A percentile compares a stretch with the other conserved stretches of the same genome.
Evolutionary conservation across 805 yeast species (phyloP).

Genomic region (Tanozyma kutaoensis): DNA sequence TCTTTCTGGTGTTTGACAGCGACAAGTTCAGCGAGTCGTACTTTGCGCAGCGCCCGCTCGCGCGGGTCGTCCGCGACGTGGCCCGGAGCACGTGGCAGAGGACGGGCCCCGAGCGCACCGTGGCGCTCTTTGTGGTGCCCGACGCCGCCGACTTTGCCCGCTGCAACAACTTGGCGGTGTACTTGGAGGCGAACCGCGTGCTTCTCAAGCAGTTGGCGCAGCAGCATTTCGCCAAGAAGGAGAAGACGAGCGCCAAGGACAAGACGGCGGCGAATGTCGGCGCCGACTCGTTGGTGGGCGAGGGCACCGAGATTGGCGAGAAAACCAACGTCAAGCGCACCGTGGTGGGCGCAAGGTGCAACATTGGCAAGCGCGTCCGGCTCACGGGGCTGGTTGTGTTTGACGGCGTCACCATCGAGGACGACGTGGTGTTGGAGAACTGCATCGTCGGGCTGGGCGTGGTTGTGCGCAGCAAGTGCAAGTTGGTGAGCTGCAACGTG

Average conservation of each 20-base stretch:
- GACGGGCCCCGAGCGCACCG: slow-evolving; percentile 37
- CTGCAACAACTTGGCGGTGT: slow-evolving; percentile 65
- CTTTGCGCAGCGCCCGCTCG: slow-evolving; percentile 35
- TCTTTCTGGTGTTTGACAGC: slow-evolving; percentile 36
- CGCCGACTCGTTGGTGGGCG: slow-evolving; percentile 72
- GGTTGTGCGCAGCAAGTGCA: slow-evolving; percentile 47
- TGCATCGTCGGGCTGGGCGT: slow-evolving; percentile 71
- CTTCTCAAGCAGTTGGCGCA: slow-evolving; percentile 55
- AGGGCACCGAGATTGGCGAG: slow-evolving; percentile 57
- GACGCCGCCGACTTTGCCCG: slow-evolving; percentile 59
- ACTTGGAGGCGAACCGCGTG: slow-evolving; percentile 80
- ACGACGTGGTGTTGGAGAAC: slow-evolving; percentile 73
- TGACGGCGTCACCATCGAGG: slow-evolving; percentile 60
- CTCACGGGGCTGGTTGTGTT: slow-evolving; percentile 76
- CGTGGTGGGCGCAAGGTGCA: slow-evolving; percentile 63
- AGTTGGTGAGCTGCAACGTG: slow-evolving; percentile 69
- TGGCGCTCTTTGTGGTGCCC: slow-evolving; percentile 64
- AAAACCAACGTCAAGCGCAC: slow-evolving; percentile 78
- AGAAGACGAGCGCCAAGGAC: slow-evolving; percentile 21
- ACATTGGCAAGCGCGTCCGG: slow-evolving; percentile 75
- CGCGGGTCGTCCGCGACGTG: slow-evolving; percentile 68
- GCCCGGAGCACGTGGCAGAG: slow-evolving; percentile 92
- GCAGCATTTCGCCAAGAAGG: slow-evolving; percentile 10
- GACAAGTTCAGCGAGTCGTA: slow-evolving; percentile 21
- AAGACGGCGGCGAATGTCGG: slow-evolving; percentile 67